These are phyloP conservation scores for Pichia pseudocactophila DNA, from an alignment of 805 yeast species.

Conservation along the genomic window DNA sequence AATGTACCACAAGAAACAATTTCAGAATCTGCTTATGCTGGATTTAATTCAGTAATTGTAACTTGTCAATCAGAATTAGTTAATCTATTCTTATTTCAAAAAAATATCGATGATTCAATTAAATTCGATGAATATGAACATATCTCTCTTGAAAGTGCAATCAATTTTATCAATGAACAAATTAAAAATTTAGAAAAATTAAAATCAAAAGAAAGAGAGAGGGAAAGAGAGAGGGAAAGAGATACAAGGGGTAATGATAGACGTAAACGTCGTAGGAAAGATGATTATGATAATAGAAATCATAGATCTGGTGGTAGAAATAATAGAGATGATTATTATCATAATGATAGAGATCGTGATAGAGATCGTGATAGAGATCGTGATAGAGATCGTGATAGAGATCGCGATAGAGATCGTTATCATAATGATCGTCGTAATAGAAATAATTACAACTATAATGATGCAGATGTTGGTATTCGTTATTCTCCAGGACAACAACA, in stretches of 20 bases:
- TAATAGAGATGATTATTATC: constrained; percentile 15
- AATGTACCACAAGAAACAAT: constrained; percentile 38
- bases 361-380: constrained; percentile 2
- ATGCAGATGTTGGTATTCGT: background rate
- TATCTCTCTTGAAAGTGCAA: constrained; percentile 58
- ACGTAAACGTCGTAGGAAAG: constrained; percentile 9
- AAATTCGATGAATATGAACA: constrained; percentile 77
- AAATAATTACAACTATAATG: constrained; percentile 1
- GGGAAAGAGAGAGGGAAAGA: background rate
- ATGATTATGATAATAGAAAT: constrained; percentile 1
- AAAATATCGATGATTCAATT: constrained; percentile 56
- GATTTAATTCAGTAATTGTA: constrained; percentile 62
- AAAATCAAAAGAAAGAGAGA: constrained; percentile 1
- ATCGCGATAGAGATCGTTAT: background rate
- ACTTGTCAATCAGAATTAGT: constrained; percentile 42
- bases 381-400: constrained; percentile 6
- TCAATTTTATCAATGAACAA: constrained; percentile 38
- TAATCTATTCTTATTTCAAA: constrained; percentile 67
- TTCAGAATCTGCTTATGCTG: constrained; percentile 73
- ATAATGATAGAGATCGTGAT: constrained; percentile 8
- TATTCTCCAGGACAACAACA: constrained; percentile 10
- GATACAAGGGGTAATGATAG: background rate
- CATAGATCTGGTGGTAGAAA: constrained; percentile 5
- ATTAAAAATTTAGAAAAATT: constrained; percentile 26
- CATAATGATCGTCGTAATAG: background rate